Base-by-base conservation (phyloP, 2,329 filamentous ascomycete genomes). In the Xylariaceae sp. region DNA sequence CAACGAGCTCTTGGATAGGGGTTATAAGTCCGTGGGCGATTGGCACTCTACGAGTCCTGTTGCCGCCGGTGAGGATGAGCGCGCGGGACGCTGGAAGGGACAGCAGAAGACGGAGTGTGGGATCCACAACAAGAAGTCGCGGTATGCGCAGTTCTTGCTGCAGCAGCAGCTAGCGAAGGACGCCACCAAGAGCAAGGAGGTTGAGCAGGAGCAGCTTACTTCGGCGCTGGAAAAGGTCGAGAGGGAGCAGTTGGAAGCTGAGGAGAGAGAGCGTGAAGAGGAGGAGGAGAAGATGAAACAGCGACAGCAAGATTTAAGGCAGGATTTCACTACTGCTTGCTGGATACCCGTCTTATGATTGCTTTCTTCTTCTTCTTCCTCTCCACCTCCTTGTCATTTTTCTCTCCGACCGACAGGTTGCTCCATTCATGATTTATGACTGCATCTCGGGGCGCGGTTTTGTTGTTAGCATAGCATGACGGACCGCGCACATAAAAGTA, bases 21-120 rank as follows among this genome's bases (percentile, higher is more conserved):
- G 95, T n/a, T 99, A 99, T 84, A 97, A 98, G 84, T 96, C 92
- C 64, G 84, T 99, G 62, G 95, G 95, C 61, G 95, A 99, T 81
- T 98, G 93, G 91, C 95, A 99, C 82, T 96, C 92, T 47, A 99
- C 95, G 3, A 89, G 87, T 67, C 93, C 95, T 11, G 92, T 98
- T 60, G 87, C 83, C 62, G 92, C 94, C 57, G 91, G 91, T 64
- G 95, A 99, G 78, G 95, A 98, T 70, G 95, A 99, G 85, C 89
- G 95, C 48, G 90, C 95, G 7, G 95, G 95, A 56, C 88, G 95
- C 66, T 99, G 95, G 95, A 97, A 96, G 84, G 95, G 95, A 61
- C 90, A 92, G 75, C 79, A 83, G 70, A 99, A 99, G 88, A 96
- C 92, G 14, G 95, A 99, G 80, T 99, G 95, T 75, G 95, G 95